A percentile compares a stretch with the other conserved stretches of the same genome.
phyloP scores from a whole-genome alignment of 1,284 basidiomycete genomes.

The Cryptococcus hybrid region DNA sequence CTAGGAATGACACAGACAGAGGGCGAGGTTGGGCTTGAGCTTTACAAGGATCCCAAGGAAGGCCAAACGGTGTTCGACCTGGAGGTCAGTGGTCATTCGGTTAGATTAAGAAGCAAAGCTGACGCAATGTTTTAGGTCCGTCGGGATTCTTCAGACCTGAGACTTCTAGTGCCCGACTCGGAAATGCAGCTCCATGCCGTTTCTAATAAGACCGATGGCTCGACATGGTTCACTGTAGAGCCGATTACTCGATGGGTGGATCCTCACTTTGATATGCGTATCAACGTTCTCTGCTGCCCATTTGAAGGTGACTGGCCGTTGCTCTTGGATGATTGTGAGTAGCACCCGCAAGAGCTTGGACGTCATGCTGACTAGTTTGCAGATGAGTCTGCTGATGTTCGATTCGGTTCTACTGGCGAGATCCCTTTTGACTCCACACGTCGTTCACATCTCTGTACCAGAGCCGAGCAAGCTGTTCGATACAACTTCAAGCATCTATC shows the following conservation, averaged over 20 bases:
- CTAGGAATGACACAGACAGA: conserved; percentile 7
- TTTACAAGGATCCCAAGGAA: conserved; percentile 14
- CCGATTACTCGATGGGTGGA: conserved; percentile 9
- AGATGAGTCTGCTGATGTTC: conserved; percentile 45
- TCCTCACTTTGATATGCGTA: conserved; percentile 39
- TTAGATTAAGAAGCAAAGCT: neutral
- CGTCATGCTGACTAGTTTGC: neutral
- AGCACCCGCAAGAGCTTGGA: neutral
- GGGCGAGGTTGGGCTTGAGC: conserved; percentile 25
- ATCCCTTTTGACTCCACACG: conserved; percentile 47
- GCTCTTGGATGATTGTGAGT: conserved; percentile 45
- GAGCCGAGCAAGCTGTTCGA: conserved; percentile 30
- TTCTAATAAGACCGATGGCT: conserved; percentile 13
- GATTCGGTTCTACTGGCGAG: conserved; percentile 41
- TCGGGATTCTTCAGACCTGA: too few species aligned
- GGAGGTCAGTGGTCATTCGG: conserved; percentile 22
- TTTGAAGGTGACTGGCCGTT: conserved; percentile 48
- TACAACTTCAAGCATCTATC: conserved; percentile 16
- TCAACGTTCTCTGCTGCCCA: conserved; percentile 48
- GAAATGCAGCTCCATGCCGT: conserved; percentile 26
- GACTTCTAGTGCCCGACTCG: neutral
- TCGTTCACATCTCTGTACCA: conserved; percentile 34
- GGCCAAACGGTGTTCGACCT: conserved; percentile 33
- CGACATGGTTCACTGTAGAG: conserved; percentile 29
- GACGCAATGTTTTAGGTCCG: neutral